Base-by-base conservation (phyloP, 2,329 filamentous ascomycete species). In the Zymoseptoria tritici region DNA sequence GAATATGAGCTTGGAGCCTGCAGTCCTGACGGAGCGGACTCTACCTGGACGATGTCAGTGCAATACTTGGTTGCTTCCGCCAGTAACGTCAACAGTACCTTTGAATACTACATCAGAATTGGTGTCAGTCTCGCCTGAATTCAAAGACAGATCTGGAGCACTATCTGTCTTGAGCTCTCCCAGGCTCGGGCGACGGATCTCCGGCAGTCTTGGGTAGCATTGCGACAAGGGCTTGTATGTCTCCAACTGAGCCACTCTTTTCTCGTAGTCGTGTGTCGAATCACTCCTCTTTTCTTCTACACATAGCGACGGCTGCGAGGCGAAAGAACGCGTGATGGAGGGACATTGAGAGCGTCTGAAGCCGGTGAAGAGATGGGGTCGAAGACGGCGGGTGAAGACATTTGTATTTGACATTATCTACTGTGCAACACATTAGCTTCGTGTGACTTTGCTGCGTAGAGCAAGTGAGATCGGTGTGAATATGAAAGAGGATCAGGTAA, bases 1-100 rank as follows among this genome's bases (percentile, higher is more conserved):
- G 74, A 99, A 99, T 64, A 91, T 80, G 67, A 99, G 85, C 75
- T 89, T 90, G 67, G 84, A 86, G 66, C 92, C 87, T 57, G 85
- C 82, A 54, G 83, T 79, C 63, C 90, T 88, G 71, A 89, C 83
- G 53, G 86, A 85, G 69, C 82, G 80, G 64, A 96, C 81, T 72
- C 91, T 90, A 74, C 91, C 90, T 86, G 60, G 42, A 24, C 49
- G 2, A 20, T 19, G 56, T 62, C 52, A 64, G 56, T 51, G 16
- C 36, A 13, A 46, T 16, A 46, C 16, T 16, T 7, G 13, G 22
- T 24, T 7, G 36, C 4, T 13, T 46, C 16, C 36, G 13, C 16
- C 36, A 6, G 36, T 9, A 29, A 29, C 53, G 21, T 21, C 42
- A 46, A 11, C 50, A 13, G 13, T 46, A 53, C 52, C 52, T 9